Evolutionary conservation across 1,139 yeast species (phyloP), one percentile per base, ranked within the genome.

Genomic region (Schwanniomyces etchellsii): DNA sequence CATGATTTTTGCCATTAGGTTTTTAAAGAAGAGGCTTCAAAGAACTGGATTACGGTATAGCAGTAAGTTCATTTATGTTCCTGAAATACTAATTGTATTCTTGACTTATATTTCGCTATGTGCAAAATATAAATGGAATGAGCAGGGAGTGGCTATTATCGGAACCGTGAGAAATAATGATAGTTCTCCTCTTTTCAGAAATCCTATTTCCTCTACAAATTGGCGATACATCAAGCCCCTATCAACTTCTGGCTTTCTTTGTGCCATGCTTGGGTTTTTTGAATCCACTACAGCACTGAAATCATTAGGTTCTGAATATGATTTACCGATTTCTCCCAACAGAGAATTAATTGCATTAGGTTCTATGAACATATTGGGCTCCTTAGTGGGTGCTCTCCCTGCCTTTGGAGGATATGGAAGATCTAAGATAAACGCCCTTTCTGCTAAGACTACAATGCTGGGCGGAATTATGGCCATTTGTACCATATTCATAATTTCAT

Each of bases 351-450:
- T 82, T 5, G 96, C 96, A 0, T 62, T 91, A 28, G 98, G 98
- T 0, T 58, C 74, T 14, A 76, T 83, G 30, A 91, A 89, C 46
- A 40, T 88, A 2, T 59, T 71, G 3, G 80, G 81, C 2, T 73
- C 86, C 2, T 38, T 75, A 14, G 77, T 85, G 44, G 91, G 95
- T 3, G 84, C 91, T 0, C 61, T 91, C 10, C 97, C 98, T 0
- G 78, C 95, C 1, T 89, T 89, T 65, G 98, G 98, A 2, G 97
- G 98, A 0, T 91, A 91, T 49, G 97, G 96, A 2, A 71, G 98
- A 50, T 81, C 94, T 22, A 89, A 84, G 47, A 79, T 91, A 35
- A 91, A 91, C 56, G 84, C 91, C 2, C 64, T 86, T 28, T 78
- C 91, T 7, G 97, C 95, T 0, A 77, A 77, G 41, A 83, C 96